Evolutionary conservation across 2,329 filamentous ascomycete species (phyloP), one percentile per base, ranked within the genome.

Genomic region (Orbilia quercus): DNA sequence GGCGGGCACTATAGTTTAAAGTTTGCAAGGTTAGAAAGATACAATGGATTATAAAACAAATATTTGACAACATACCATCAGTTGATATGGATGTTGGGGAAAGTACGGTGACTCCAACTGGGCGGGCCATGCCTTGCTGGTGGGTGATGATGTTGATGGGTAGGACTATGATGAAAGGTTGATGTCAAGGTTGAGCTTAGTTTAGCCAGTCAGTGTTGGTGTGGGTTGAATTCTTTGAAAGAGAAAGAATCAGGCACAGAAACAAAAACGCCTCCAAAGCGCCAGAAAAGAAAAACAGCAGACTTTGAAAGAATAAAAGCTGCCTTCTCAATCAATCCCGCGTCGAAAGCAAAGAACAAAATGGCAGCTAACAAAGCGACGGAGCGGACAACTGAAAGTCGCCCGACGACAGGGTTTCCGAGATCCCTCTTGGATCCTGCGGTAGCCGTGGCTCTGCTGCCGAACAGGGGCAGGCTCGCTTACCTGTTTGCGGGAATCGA

Each of bases 391-490:
- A n/a, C 12, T 14, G 23, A 34, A 28, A 34, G 38, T 31, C n/a
- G 23, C 38, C 28, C 14, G 36, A n/a, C n/a, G n/a, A n/a, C n/a
- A n/a, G n/a, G n/a, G n/a, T n/a, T n/a, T 36, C 11, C 9, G 34
- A n/a, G 44, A 18, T 23, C 18, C 40, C 36, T 36, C 23, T 54
- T 63, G 57, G 66, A 62, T 71, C 66, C 66, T 71, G 57, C 58
- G n/a, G 57, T 69, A 69, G 54, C 64, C 40, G 45, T 20, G 23
- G 44, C 5, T 7, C 5, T 5, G 7, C 40, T 7, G 18, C 7
- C 20, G 20, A 47, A 20, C 16, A 47, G 42, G 42, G 48, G 25
- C 14, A 22, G 9, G 14, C 22, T 16, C 48, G 28, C 48, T 51
- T 51, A 51, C 48, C 48, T 36, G 2, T 51, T 51, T 7, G 6